A percentile compares a stretch with the other conserved stretches of the same genome.
Evolutionary conservation across 768 basidiomycete species (phyloP).

Genomic region (Trametopsis cervina): DNA sequence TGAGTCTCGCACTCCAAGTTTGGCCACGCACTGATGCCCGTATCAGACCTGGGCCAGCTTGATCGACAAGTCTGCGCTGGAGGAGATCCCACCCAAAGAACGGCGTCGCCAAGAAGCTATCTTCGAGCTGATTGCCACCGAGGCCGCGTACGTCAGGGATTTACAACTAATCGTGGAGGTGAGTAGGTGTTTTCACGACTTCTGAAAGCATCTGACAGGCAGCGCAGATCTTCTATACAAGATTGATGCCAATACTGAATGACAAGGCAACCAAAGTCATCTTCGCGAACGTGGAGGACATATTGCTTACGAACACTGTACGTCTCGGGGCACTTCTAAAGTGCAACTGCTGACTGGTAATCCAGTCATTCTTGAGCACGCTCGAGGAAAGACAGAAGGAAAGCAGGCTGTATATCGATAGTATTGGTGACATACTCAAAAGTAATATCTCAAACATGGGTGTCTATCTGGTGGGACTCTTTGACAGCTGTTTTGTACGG

Average conservation of each 20-base stretch:
- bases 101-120: slow-evolving; percentile 91
- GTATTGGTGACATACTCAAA: slow-evolving; percentile 78
- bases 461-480: slow-evolving; percentile 62
- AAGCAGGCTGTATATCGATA: slow-evolving; percentile 86
- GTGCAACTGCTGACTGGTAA: slow-evolving; percentile 1
- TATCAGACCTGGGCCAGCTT: slow-evolving; percentile 91
- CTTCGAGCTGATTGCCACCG: slow-evolving; percentile 91
- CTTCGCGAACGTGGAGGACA: slow-evolving; percentile 92
- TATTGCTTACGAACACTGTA: slow-evolving; percentile 83
- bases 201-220: too few relatives aligned
- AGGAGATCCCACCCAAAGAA: slow-evolving; percentile 72
- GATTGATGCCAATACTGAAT: slow-evolving; percentile 64
- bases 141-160: slow-evolving; percentile 84
- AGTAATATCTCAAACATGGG: slow-evolving; percentile 70
- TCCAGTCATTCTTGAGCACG: slow-evolving; percentile 73
- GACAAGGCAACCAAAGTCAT: slow-evolving; percentile 73
- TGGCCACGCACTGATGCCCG: too few relatives aligned
- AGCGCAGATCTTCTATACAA: slow-evolving; percentile 87
- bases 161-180: slow-evolving; percentile 91
- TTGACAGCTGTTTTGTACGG: not conserved
- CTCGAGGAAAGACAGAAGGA: slow-evolving; percentile 90
- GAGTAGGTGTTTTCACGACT: slow-evolving; percentile 13
- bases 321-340: slow-evolving; percentile 15
- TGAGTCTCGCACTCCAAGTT: slow-evolving; percentile 27
- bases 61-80: slow-evolving; percentile 77